Percentiles rank a stretch among this genome's conserved stretches.
Conservation (phyloP, 345 rosid genomes). For the Hypericum androsaemum region DNA sequence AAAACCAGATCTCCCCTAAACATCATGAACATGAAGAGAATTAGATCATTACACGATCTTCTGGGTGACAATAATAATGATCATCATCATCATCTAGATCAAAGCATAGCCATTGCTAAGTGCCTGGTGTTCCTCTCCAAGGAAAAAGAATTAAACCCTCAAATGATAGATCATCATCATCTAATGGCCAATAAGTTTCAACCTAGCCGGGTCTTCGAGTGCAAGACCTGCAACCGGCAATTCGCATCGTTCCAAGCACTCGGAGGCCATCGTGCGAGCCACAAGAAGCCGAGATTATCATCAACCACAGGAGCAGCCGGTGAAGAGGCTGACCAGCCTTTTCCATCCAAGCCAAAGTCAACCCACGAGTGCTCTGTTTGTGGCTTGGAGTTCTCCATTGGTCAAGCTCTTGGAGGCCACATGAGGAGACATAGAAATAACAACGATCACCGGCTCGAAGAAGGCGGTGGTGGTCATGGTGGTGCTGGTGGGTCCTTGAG, state of each 20-base stretch:
- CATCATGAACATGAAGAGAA: too few relatives aligned
- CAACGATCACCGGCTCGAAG: background rate
- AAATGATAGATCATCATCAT: conserved; percentile 1
- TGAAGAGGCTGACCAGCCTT: conserved; percentile 7
- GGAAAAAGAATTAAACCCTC: conserved; percentile 6
- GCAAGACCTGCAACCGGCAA: conserved; percentile 56
- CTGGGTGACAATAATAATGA: too few relatives aligned
- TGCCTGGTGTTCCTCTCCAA: conserved; percentile 48
- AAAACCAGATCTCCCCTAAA: too few relatives aligned
- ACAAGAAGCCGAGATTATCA: conserved; percentile 43
- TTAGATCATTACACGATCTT: too few relatives aligned
- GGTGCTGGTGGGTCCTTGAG: background rate
- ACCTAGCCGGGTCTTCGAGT: conserved; percentile 43
- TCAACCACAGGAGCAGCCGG: conserved; percentile 7
- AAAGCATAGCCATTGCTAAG: conserved; percentile 38
- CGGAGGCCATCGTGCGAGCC: conserved; percentile 67
- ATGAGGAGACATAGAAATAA: conserved; percentile 52
- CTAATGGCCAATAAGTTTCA: background rate
- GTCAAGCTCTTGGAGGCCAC: conserved; percentile 63
- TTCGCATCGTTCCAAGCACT: conserved; percentile 57
- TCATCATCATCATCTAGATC: background rate
- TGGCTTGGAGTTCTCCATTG: conserved; percentile 72
- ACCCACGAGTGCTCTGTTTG: conserved; percentile 84
- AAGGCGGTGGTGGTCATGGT: background rate
- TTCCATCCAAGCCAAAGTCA: conserved; percentile 26